These are phyloP conservation scores for Sclerotinia glacialis DNA, from an alignment of 2,329 filamentous ascomycete species.

Conservation along the genomic window DNA sequence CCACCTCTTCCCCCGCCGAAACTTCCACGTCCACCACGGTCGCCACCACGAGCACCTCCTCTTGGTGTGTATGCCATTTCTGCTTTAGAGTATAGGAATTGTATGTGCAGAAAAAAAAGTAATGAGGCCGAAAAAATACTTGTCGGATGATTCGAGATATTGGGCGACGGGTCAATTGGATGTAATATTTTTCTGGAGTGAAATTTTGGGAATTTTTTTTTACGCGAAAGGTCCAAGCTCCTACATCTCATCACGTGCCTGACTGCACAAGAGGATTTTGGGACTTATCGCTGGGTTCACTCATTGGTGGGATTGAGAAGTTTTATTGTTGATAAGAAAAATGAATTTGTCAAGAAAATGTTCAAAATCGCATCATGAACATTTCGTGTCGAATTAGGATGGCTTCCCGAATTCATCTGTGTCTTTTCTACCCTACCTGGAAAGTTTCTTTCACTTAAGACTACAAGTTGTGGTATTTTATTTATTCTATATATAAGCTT, in stretches of 20 bases:
- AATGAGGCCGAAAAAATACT: slow-evolving; percentile 25
- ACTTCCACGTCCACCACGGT: slow-evolving; percentile 39
- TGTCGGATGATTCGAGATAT: slow-evolving; percentile 25
- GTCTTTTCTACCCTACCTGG: background rate
- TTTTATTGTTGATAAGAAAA: background rate
- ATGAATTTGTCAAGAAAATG: background rate
- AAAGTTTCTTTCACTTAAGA: background rate
- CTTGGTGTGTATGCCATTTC: slow-evolving; percentile 42
- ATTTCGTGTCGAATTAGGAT: background rate
- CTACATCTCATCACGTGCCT: slow-evolving; percentile 2
- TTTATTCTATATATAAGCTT: background rate
- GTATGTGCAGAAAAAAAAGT: slow-evolving; percentile 25
- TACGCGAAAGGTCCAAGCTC: slow-evolving; percentile 20
- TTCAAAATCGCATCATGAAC: background rate
- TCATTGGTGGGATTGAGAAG: background rate
- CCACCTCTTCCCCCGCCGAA: slow-evolving; percentile 43
- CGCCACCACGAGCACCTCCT: slow-evolving; percentile 42
- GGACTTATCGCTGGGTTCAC: background rate
- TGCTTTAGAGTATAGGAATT: slow-evolving; percentile 24
- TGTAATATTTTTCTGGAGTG: slow-evolving; percentile 27
- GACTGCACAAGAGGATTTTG: background rate
- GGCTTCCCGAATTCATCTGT: background rate
- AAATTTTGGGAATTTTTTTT: slow-evolving; percentile 21
- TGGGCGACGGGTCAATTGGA: slow-evolving; percentile 21
- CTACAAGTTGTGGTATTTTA: background rate